Base-by-base conservation (phyloP, 495 filamentous ascomycete genomes). In the Evernia prunastri region DNA sequence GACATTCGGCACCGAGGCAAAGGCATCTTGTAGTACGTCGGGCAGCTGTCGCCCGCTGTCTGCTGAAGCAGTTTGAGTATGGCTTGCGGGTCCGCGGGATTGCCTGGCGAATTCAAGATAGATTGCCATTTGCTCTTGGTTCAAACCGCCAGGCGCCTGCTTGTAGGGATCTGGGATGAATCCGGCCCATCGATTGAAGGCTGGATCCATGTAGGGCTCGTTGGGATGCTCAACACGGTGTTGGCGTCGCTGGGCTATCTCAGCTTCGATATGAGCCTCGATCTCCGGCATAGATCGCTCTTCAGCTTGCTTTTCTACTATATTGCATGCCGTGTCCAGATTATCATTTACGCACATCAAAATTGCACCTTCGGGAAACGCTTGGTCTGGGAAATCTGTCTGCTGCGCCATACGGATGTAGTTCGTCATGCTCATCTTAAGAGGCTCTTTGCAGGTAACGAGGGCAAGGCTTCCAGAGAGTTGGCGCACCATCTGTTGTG, bases 271-370 rank as follows among this genome's bases (percentile, higher is more conserved):
- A 70, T 94, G 87, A 62, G 92, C 88, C 70, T 97, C 92, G 65
- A 99, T 96, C 72, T 97, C 93, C 18, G 89, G 88, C 39, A 96
- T 79, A 17, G 93, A 92, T 60, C 91, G 91, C 67, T 94, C 89
- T 72, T 97, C 93, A 13, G 94, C 95, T 40, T 91, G 91, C 70
- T 91, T 89, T 73, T 97, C 94, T 35, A 99, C 91, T 64, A 96
- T 87, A 59, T 83, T 87, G 71, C 94, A 97, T 51, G 94, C 91
- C 57, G 89, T 82, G 67, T 99, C 94, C 36, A 97, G 80, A 73
- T 99, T 99, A 62, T 96, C 94, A 71, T 97, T 97, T 65, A 97
- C 92, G 72, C 95, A 97, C 89, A 97, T 96, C 64, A 96, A 81
- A 61, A 97, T 92, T 58, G 85, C 76, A 25, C 92, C 92, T 72